Evolutionary conservation across 768 basidiomycete species (phyloP).

Genomic region (Amylocystis lapponica): DNA sequence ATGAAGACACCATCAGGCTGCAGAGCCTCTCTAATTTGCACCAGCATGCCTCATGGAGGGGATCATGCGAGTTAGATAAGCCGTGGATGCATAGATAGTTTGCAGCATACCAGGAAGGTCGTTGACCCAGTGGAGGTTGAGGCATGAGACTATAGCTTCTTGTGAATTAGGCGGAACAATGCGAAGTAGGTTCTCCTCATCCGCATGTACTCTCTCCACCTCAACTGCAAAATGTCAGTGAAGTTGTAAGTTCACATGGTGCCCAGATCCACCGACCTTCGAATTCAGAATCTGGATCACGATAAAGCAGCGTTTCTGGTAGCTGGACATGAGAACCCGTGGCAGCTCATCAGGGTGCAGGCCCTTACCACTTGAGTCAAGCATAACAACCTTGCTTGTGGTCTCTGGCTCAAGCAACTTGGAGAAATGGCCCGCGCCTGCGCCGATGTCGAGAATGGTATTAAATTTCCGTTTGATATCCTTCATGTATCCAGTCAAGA

Average conservation of each 20-base stretch:
- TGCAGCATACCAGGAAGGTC: slow-evolving; percentile 77
- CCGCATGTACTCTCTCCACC: slow-evolving; percentile 69
- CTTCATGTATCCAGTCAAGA: too few species aligned
- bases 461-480: slow-evolving; percentile 86
- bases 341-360: slow-evolving; percentile 3
- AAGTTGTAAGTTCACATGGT: slow-evolving; percentile 2
- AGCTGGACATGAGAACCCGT: too few species aligned
- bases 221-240: slow-evolving; percentile 45
- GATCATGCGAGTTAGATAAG: too few species aligned
- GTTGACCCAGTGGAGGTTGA: slow-evolving; percentile 95
- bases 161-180: slow-evolving; percentile 67
- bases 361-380: slow-evolving; percentile 77
- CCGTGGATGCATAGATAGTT: too few species aligned
- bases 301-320: slow-evolving; percentile 62
- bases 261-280: slow-evolving; percentile 48
- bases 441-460: slow-evolving; percentile 79
- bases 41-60: slow-evolving; percentile 58
- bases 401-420: slow-evolving; percentile 68
- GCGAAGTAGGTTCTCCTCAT: slow-evolving; percentile 77
- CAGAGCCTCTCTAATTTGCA: slow-evolving; percentile 82
- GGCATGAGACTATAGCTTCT: slow-evolving; percentile 88
- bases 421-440: slow-evolving; percentile 89
- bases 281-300: slow-evolving; percentile 76
- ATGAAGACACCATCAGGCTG: slow-evolving; percentile 92
- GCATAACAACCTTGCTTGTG: slow-evolving; percentile 70